Evolutionary conservation across 2,329 filamentous ascomycete species (phyloP), one percentile per base, ranked within the genome.

Genomic region (Remersonia thermophila): DNA sequence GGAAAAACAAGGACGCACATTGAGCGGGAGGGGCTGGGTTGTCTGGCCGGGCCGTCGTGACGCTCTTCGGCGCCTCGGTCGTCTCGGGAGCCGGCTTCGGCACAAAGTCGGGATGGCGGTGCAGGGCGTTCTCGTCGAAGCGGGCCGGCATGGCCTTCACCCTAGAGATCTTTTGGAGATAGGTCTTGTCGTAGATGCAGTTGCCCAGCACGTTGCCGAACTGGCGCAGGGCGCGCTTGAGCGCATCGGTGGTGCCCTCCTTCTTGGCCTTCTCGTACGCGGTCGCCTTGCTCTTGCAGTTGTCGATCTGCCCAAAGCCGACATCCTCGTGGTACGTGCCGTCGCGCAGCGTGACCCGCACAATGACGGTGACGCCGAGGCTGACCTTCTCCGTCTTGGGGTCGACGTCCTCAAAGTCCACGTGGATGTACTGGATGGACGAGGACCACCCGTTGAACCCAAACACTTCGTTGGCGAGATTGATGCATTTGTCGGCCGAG

Each of bases 181-280:
- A 98, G 42, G 89, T 79, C 59, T 95, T 93, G 62, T 98, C 91
- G 60, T 98, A 96, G 40, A 98, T 78, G 65, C 91, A 98, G 55
- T 96, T 98, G n/a, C 91, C 91, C 37, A 98, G 67, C 12, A 96
- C 81, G 51, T 96, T 96, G 41, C 91, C 91, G 59, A 98, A 98
- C 45, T 78, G 95, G 40, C 89, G 73, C 51, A 98, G 56, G 1
- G 91, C 77, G 47, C 91, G 73, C 61, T 98, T 98, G 54, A 98
- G 56, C 1, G 78, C 91, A 60, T 98, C 91, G 8, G 93, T 96
- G 3, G 86, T 93, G 7, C 85, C 93, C 63, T 96, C 87, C 57
- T 98, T 98, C 65, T 96, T 98, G 1, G 91, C 87, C 61, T 98
- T 98, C 57, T 98, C 91, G 52, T 96, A 98, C 0, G 89, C 91